Percentiles rank a stretch among this genome's conserved stretches.
Conservation (phyloP, 2,329 filamentous ascomycete species). For the Xylaria multiplex region DNA sequence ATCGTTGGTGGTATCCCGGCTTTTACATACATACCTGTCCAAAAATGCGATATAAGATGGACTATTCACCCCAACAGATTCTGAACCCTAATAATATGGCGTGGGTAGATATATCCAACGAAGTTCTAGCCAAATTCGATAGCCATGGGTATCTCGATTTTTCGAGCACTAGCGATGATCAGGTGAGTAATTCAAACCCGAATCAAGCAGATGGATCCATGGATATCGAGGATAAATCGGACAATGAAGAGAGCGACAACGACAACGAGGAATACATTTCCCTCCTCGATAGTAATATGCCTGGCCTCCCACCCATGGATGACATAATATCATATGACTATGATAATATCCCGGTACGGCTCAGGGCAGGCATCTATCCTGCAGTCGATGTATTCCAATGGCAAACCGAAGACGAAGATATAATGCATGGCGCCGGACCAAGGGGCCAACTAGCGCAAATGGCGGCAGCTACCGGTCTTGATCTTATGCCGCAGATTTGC, state of each 20-base stretch:
- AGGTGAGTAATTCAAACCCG: neutral
- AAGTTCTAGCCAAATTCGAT: constrained; percentile 62
- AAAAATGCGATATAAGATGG: constrained; percentile 88
- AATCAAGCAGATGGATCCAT: constrained; percentile 5
- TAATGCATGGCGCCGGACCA: constrained; percentile 54
- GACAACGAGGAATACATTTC: constrained; percentile 38
- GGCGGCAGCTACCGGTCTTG: constrained; percentile 71
- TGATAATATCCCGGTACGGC: constrained; percentile 65
- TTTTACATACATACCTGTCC: constrained; percentile 84
- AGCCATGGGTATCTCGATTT: constrained; percentile 65
- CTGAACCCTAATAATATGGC: constrained; percentile 73
- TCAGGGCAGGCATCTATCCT: constrained; percentile 48
- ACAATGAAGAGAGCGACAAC: constrained; percentile 29
- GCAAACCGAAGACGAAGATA: constrained; percentile 62
- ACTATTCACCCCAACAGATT: constrained; percentile 78
- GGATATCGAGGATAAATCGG: neutral
- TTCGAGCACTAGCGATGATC: constrained; percentile 11
- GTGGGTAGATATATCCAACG: constrained; percentile 69
- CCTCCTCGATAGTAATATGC: constrained; percentile 72
- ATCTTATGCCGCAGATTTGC: constrained; percentile 65
- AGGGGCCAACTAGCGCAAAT: constrained; percentile 74
- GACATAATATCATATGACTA: constrained; percentile 67
- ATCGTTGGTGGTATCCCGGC: constrained; percentile 81
- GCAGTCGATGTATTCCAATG: constrained; percentile 61
- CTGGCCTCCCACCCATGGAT: constrained; percentile 68